Conservation (phyloP, 305 asterid species). For the Coffea humblotiana region DNA sequence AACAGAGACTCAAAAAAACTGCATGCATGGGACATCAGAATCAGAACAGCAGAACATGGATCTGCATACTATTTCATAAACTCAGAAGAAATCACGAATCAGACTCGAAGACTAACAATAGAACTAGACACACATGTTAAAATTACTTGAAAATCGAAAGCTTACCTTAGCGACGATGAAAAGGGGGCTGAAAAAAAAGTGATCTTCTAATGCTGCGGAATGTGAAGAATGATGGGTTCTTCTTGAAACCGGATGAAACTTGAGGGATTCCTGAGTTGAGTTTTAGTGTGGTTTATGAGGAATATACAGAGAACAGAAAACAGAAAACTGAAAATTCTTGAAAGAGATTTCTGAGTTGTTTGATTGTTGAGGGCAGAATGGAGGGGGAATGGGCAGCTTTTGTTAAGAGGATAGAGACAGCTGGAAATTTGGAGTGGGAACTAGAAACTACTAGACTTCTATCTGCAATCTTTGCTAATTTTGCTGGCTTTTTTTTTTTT, state of each 20-base stretch:
- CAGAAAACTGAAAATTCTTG: not conserved
- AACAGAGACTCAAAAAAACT: too few species aligned
- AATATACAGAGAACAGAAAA: not conserved
- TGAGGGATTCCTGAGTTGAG: not conserved
- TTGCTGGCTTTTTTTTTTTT: conserved; percentile 4
- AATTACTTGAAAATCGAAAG: too few species aligned
- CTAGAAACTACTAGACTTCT: conserved; percentile 53
- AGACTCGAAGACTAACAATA: too few species aligned
- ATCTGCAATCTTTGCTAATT: not conserved
- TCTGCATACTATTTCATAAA: not conserved
- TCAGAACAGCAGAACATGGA: too few species aligned
- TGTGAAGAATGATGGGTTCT: not conserved
- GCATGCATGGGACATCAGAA: too few species aligned
- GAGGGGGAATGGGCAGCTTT: conserved; percentile 13
- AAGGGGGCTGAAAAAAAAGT: too few species aligned
- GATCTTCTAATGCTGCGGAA: not conserved
- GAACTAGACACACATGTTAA: not conserved
- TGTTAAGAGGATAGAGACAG: conserved; percentile 27
- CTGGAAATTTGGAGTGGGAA: conserved; percentile 35
- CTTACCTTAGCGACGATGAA: not conserved
- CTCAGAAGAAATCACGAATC: not conserved
- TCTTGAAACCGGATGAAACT: not conserved
- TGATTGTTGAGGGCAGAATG: not conserved
- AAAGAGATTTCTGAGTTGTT: not conserved
- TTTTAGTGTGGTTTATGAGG: not conserved